Base-by-base conservation (phyloP, 768 basidiomycete species). In the Mycena filopes region DNA sequence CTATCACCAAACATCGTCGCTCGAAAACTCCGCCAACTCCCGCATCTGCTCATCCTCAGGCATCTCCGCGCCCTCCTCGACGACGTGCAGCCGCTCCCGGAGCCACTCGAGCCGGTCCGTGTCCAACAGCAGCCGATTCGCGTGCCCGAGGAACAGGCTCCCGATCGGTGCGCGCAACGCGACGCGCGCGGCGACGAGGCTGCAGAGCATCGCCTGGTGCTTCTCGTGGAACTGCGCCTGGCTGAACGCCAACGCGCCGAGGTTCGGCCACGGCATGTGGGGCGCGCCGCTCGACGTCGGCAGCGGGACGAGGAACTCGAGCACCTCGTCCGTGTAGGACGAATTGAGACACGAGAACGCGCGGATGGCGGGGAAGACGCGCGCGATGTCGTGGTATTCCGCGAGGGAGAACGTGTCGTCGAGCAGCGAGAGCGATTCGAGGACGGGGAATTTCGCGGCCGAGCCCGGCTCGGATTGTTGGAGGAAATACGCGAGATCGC, bases 191-290 rank as follows among this genome's bases (percentile, higher is more conserved):
- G 55, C n/a, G 13, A 67, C 61, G 25, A 67, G 42, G 23, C 8
- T 67, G 46, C 66, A 67, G n/a, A 67, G 26, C 66, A 63, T 57
- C 51, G 50, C 46, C 61, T 67, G 66, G 28, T 63, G 66, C 50
- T 63, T 63, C 29, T 67, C 66, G 23, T 51, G 48, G 51, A 67
- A 67, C 56, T 67, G 66, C 6, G 66, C 66, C 36, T 63, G 66
- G 31, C 43, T 63, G 21, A 67, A 67, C 12, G 51, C 28, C 2
- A 67, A 29, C 0, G 56, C n/a, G 11, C 42, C 45, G 1, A 67
- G 56, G 11, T 41, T 55, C n/a, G 66, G 66, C 66, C 66, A 67
- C 21, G 66, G 66, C 66, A 63, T 67, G 25, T 63, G 56, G 18
- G 61, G 42, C 33, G 21, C 50, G 53, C 55, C 31, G 33, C 45